A percentile compares a stretch with the other conserved stretches of the same genome.
These are phyloP conservation scores for Phytophthora pseudosyringae DNA, from an alignment of 352 stramenopile species.

Conservation along the genomic window DNA sequence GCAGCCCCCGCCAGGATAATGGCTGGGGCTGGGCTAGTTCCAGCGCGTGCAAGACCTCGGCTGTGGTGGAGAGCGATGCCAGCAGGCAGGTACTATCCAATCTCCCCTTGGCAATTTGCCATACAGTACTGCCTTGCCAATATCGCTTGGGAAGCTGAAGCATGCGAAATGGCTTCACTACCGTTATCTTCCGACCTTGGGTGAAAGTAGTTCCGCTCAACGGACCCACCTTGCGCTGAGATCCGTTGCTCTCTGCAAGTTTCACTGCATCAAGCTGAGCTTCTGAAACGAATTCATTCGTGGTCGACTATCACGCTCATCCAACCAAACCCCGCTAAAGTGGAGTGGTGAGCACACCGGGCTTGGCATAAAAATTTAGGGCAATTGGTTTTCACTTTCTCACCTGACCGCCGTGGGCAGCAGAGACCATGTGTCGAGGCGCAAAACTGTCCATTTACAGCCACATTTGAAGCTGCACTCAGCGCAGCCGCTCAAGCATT, in stretches of 20 bases:
- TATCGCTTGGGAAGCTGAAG: not conserved
- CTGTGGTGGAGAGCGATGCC: too few relatives aligned
- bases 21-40: too few relatives aligned
- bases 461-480: slow-evolving; percentile 1
- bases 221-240: not conserved
- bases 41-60: too few relatives aligned
- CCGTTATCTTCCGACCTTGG: slow-evolving; percentile 16
- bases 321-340: not conserved
- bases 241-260: not conserved
- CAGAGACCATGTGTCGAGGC: slow-evolving; percentile 29
- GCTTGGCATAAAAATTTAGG: slow-evolving; percentile 20
- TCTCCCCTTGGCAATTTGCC: too few relatives aligned
- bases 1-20: not conserved
- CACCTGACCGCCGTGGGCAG: slow-evolving; percentile 23
- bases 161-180: slow-evolving; percentile 19
- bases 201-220: slow-evolving; percentile 1
- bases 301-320: too few relatives aligned
- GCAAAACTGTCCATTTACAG: slow-evolving; percentile 22
- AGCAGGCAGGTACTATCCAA: too few relatives aligned
- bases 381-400: slow-evolving; percentile 35
- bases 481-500: slow-evolving; percentile 14
- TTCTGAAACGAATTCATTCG: slow-evolving; percentile 2
- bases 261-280: not conserved
- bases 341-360: too few relatives aligned
- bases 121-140: too few relatives aligned